phyloP scores from a whole-genome alignment of 192 early-diverging fungal genomes.

The Spizellomyces sp. region DNA sequence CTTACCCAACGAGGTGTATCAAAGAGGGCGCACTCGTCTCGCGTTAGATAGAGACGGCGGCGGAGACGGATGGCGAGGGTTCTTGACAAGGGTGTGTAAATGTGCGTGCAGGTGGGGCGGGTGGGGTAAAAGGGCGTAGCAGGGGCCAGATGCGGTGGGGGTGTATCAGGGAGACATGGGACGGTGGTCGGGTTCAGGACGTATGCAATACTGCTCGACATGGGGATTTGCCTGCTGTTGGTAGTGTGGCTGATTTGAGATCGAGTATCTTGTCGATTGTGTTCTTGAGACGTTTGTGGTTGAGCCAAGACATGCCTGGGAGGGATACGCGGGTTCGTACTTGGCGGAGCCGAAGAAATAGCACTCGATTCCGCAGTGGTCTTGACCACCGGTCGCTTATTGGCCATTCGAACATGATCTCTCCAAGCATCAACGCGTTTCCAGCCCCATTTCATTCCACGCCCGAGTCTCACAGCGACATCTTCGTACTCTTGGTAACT shows the following conservation, averaged over 20 bases:
- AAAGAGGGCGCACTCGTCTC: slow-evolving; percentile 82
- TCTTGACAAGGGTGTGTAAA: slow-evolving; percentile 11
- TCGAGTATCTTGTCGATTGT: background rate
- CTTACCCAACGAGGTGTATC: slow-evolving; percentile 86
- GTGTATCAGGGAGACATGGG: background rate
- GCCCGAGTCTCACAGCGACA: slow-evolving; percentile 41
- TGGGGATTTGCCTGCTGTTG: no score
- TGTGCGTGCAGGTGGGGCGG: slow-evolving; percentile 4
- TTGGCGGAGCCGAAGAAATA: background rate
- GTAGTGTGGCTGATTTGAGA: background rate
- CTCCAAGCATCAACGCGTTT: slow-evolving; percentile 19
- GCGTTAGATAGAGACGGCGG: slow-evolving; percentile 68
- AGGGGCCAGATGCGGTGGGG: background rate
- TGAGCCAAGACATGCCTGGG: no score
- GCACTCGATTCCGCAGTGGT: no score
- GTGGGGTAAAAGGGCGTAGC: slow-evolving; percentile 16
- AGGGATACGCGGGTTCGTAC: background rate
- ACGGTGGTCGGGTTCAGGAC: background rate
- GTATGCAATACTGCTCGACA: background rate
- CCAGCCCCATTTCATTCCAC: slow-evolving; percentile 40
- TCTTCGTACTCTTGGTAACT: slow-evolving; percentile 55
- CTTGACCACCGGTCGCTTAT: no score
- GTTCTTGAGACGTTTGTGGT: background rate
- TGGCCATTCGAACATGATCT: background rate
- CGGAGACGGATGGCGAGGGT: slow-evolving; percentile 30